These are phyloP conservation scores for Cystobasidium slooffiae DNA, from an alignment of 1,284 basidiomycete genomes.

Conservation along the genomic window DNA sequence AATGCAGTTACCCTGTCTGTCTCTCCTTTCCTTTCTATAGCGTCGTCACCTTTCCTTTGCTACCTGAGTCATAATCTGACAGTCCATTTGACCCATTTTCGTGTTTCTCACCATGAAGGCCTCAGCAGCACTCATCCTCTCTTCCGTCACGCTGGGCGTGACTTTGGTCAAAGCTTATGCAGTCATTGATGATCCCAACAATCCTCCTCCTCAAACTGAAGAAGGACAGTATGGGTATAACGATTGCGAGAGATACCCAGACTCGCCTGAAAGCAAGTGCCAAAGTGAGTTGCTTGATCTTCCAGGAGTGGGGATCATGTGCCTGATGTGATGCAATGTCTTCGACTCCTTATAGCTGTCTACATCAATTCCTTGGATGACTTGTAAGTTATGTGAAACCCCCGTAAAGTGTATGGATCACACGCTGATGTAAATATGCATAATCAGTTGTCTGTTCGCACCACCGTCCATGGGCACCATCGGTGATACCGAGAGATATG, in stretches of 20 bases:
- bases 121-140: not conserved
- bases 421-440: not conserved
- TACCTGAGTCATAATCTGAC: not conserved
- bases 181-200: conserved; percentile 8
- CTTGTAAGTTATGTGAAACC: conserved; percentile 1
- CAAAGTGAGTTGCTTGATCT: conserved; percentile 10
- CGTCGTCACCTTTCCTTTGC: not conserved
- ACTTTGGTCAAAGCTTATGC: not conserved
- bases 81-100: not conserved
- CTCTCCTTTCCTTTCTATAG: not conserved
- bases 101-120: not conserved
- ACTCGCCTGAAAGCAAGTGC: conserved; percentile 5
- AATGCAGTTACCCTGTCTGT: no score
- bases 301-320: no score
- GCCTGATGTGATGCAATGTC: not conserved
- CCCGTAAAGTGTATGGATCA: not conserved
- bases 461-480: conserved; percentile 63
- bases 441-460: conserved; percentile 63
- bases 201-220: conserved; percentile 19
- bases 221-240: conserved; percentile 31
- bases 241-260: conserved; percentile 19
- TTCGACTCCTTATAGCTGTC: conserved; percentile 1
- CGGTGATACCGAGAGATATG: conserved; percentile 68
- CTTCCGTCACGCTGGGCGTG: not conserved
- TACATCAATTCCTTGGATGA: conserved; percentile 21